Evolutionary conservation across 2,329 filamentous ascomycete species (phyloP), one percentile per base, ranked within the genome.

Genomic region (Neocatenulostroma microsporum): DNA sequence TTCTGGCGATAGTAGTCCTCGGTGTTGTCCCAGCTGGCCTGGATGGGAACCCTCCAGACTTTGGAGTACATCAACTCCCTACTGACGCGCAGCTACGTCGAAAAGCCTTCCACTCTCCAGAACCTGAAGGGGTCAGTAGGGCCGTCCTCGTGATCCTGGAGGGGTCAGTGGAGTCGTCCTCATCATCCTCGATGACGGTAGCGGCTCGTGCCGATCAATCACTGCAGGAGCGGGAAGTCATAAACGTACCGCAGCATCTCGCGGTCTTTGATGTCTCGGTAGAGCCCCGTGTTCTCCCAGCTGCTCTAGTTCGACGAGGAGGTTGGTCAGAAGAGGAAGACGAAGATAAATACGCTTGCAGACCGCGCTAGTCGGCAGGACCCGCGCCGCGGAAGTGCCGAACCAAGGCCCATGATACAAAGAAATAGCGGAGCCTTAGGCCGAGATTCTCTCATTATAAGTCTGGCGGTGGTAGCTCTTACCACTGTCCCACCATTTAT

Each of bases 231-330:
- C 9, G 50, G 49, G 29, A 37, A 54, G 18, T 55, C 47, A 13
- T 53, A 32, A 23, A 57, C 20, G 40, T 58, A 58, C n/a, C 39
- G 37, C 14, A 50, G 33, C 46, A 55, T 54, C 34, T 54, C 49
- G n/a, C n/a, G n/a, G n/a, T n/a, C n/a, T n/a, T n/a, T n/a, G n/a
- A n/a, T n/a, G n/a, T n/a, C n/a, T n/a, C n/a, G n/a, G n/a, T n/a
- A n/a, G n/a, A n/a, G n/a, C n/a, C n/a, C n/a, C n/a, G 39, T 34
- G 39, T 54, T 37, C 27, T 34, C 20, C 7, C 19, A 27, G 7
- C 34, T 21, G 14, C 15, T 27, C 10, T 29, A 39, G 47, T 24
- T 49, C 20, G 39, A 51, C 54, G 25, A 15, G 15, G 8, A 35
- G 15, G 26, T 29, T 10, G 26, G 8, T 9, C n/a, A 14, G 26